A percentile compares a stretch with the other conserved stretches of the same genome.
These are phyloP conservation scores for Tolypocladium sp. DNA, from an alignment of 2,329 filamentous ascomycete genomes.

Conservation along the genomic window DNA sequence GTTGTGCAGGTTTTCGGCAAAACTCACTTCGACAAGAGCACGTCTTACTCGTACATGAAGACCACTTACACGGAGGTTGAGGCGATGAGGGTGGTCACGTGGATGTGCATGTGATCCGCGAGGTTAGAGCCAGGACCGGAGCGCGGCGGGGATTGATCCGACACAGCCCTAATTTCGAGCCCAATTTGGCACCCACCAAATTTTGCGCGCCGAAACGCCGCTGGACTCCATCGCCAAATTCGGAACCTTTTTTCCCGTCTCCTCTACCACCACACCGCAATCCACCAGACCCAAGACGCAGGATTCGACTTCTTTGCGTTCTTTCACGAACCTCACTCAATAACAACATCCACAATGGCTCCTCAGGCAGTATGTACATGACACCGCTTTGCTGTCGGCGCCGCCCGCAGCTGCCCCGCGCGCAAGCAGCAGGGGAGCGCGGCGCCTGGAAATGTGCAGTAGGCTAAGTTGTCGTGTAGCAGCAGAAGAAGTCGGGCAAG, in stretches of 20 bases:
- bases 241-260: constrained; percentile 3
- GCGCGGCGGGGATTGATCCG: constrained; percentile 8
- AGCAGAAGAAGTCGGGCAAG: constrained; percentile 59
- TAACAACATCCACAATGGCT: constrained; percentile 62
- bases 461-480: constrained; percentile 73
- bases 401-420: constrained; percentile 11
- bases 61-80: not conserved
- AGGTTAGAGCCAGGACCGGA: not conserved
- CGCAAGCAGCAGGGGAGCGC: not conserved
- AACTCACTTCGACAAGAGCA: not conserved
- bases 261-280: constrained; percentile 5
- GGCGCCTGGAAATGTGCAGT: constrained; percentile 55
- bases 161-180: constrained; percentile 23
- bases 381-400: constrained; percentile 91
- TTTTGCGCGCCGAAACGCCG: constrained; percentile 9
- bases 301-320: constrained; percentile 68
- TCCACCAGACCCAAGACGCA: constrained; percentile 48
- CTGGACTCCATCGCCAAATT: not conserved
- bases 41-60: too few relatives aligned
- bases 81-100: not conserved
- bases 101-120: not conserved
- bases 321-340: constrained; percentile 20
- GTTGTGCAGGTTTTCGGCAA: too few relatives aligned
- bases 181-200: constrained; percentile 17
- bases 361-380: constrained; percentile 76